Percentiles rank a stretch among this genome's conserved stretches.
These are phyloP conservation scores for Tuber aestivum DNA, from an alignment of 495 filamentous ascomycete genomes.

Conservation along the genomic window DNA sequence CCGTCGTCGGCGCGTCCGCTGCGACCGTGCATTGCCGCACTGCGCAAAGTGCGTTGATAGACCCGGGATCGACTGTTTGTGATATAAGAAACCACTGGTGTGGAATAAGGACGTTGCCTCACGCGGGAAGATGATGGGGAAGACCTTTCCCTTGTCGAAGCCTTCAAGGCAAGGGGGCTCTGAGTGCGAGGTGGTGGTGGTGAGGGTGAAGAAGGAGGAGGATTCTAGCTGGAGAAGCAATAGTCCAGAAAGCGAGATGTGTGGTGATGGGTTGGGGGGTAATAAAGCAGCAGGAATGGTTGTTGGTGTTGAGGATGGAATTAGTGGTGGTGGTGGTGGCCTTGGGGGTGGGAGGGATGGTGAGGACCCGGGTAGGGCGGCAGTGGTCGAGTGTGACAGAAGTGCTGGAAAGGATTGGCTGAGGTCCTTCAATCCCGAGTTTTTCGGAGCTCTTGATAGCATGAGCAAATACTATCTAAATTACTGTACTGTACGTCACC, in stretches of 20 bases:
- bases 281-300: neutral
- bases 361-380: neutral
- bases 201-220: neutral
- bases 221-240: neutral
- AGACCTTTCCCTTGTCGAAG: conserved; percentile 40
- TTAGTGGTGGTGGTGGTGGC: neutral
- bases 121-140: conserved; percentile 48
- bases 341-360: neutral
- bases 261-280: neutral
- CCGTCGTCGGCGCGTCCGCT: conserved; percentile 44
- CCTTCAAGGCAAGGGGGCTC: neutral
- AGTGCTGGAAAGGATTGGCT: neutral
- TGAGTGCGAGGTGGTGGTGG: neutral
- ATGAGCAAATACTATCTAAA: conserved; percentile 35
- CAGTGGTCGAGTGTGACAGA: neutral
- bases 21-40: conserved; percentile 43
- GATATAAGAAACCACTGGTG: conserved; percentile 45
- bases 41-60: conserved; percentile 44
- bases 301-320: no score
- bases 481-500: conserved; percentile 41
- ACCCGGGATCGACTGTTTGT: conserved; percentile 43
- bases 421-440: conserved; percentile 17
- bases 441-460: conserved; percentile 27
- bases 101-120: conserved; percentile 46
- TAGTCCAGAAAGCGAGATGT: neutral